Conservation (phyloP, 2,329 filamentous ascomycete genomes). For the Colletotrichum sp. region DNA sequence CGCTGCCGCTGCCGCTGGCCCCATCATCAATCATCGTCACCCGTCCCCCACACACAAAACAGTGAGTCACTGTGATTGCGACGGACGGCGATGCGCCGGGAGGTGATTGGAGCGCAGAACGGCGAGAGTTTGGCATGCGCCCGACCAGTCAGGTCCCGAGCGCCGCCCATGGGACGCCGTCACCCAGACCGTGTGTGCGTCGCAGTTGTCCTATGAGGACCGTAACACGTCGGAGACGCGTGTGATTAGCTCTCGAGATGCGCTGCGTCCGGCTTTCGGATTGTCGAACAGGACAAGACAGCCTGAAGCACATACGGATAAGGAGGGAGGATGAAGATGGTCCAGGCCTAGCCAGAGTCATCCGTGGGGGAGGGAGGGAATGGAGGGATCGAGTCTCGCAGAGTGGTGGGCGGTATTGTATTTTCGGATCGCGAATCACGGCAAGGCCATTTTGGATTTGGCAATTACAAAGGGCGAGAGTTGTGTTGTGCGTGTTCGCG, state of each 20-base stretch:
- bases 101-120: slow-evolving; percentile 16
- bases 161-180: background rate
- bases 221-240: background rate
- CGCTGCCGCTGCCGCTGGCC: background rate
- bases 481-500: background rate
- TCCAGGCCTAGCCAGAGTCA: background rate
- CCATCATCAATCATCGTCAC: background rate
- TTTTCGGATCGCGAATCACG: slow-evolving; percentile 1
- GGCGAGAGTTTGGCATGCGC: background rate
- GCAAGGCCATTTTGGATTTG: background rate
- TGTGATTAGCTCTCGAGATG: background rate
- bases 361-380: background rate
- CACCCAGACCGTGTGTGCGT: background rate
- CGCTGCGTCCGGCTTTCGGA: background rate
- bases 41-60: background rate
- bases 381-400: background rate
- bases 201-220: background rate
- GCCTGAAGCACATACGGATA: background rate
- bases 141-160: slow-evolving; percentile 9
- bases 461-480: background rate
- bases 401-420: background rate
- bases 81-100: slow-evolving; percentile 10
- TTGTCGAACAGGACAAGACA: background rate
- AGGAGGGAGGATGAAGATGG: background rate
- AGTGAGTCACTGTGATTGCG: background rate